phyloP scores from a whole-genome alignment of 2,329 filamentous ascomycete genomes.

The Alternaria metachromatica region DNA sequence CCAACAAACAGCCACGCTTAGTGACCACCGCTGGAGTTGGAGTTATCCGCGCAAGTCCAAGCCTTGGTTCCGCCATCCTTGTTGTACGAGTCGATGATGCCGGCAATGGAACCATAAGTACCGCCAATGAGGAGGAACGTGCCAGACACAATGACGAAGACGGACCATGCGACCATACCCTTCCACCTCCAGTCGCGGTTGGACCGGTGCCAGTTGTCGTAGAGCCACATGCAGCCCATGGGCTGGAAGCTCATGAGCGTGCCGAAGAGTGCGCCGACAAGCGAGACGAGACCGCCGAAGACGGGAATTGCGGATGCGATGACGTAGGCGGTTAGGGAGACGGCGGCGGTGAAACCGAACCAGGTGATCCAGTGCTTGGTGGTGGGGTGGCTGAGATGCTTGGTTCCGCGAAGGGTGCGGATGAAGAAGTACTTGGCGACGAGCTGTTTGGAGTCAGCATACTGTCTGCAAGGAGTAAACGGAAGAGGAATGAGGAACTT shows the following conservation, averaged over 20 bases:
- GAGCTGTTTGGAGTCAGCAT: conserved; percentile 12
- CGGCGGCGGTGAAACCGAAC: conserved; percentile 29
- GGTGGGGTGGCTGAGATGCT: conserved; percentile 60
- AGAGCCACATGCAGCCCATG: conserved; percentile 40
- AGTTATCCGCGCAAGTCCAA: conserved; percentile 37
- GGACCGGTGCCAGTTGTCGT: conserved; percentile 31
- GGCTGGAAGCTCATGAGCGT: conserved; percentile 37
- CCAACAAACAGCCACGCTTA: background rate
- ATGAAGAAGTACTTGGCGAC: conserved; percentile 59
- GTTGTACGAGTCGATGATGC: conserved; percentile 36
- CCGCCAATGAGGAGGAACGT: conserved; percentile 33
- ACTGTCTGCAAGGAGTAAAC: background rate
- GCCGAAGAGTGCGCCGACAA: conserved; percentile 34
- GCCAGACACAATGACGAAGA: conserved; percentile 32
- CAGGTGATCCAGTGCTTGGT: conserved; percentile 35
- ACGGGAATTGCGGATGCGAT: conserved; percentile 37
- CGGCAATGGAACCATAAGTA: conserved; percentile 35
- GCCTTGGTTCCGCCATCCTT: conserved; percentile 28
- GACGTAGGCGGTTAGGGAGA: conserved; percentile 27
- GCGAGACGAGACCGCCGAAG: conserved; percentile 35
- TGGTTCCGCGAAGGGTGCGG: conserved; percentile 71
- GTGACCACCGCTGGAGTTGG: conserved; percentile 20
- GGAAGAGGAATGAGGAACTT: background rate
- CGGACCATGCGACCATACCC: conserved; percentile 29
- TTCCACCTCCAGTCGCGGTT: conserved; percentile 22